Evolutionary conservation across 2,329 filamentous ascomycete species (phyloP), one percentile per base, ranked within the genome.

Genomic region (Xylariaceae sp.): DNA sequence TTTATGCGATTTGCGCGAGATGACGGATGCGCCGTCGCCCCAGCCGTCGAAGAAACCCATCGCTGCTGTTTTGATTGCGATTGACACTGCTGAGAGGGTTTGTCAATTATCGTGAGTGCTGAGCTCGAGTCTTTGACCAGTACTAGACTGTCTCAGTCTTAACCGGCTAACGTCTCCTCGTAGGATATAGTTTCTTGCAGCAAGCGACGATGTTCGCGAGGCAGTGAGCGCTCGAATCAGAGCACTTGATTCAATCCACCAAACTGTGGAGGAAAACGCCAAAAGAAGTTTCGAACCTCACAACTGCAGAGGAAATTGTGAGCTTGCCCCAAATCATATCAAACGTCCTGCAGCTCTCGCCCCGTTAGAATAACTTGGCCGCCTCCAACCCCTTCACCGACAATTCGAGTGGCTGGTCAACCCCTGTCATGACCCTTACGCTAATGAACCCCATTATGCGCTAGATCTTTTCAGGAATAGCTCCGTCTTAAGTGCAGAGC

Each of bases 371-470:
- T 40, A n/a, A n/a, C n/a, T n/a, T n/a, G n/a, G n/a, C n/a, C n/a
- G n/a, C n/a, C 52, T 48, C 43, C 58, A 56, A 39, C 52, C 63
- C 53, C 50, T 61, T 71, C 69, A 73, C 69, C 69, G 70, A 72
- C 68, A 73, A 73, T 72, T 72, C 53, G 59, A 69, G 70, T 68
- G 70, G 70, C 70, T 73, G 70, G 70, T 46, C 43, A 17, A 39
- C 50, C 50, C 56, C 23, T 48, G 40, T 29, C 29, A n/a, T 19
- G 43, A 53, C 34, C 50, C 43, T 52, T 29, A 9, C 34, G 37
- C 33, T 34, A 17, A 48, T 16, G 6, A 16, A 11, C 17, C 16
- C n/a, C 7, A 16, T 40, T 39, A 17, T 2, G 47, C 24, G 12
- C 44, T 33, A 46, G 26, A 4, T 16, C 44, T 17, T 3, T 23